Evolutionary conservation across 116 monocot species (phyloP), one percentile per base, ranked within the genome.

Genomic region (Phalaenopsis hybrid): DNA sequence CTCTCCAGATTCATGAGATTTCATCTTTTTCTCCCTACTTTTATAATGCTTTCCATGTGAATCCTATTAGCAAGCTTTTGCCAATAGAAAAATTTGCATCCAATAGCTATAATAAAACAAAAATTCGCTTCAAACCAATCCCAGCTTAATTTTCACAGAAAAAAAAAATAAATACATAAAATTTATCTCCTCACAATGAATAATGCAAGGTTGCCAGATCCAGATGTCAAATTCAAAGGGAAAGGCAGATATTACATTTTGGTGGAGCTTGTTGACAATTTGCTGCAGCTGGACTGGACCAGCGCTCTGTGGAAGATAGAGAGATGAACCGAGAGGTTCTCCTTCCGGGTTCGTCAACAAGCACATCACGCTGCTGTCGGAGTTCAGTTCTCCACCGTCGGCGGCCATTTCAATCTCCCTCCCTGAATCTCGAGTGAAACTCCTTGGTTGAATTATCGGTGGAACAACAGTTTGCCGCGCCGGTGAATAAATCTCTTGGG

Each of bases 281-380:
- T 93, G 85, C 79, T 94, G 97, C 34, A 97, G 91, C 89, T 97
- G 97, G 5, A 81, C 84, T 0, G 97, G 97, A 0, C 97, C 94
- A 52, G 79, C 78, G 84, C 82, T 87, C 81, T 89, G 91, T 2
- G 94, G 97, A 46, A 97, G 90, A 81, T 91, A 94, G 18, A 97
- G 79, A 3, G 89, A 52, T 21, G 88, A 80, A n/a, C 94, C 90
- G 20, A 97, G 93, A 34, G 89, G 89, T 51, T 88, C 85, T 20
- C 93, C 97, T 72, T 97, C 97, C 0, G 93, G 89, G 79, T 92
- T 85, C 5, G 90, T 85, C 9, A 97, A 78, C 65, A 86, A 90
- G 79, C 97, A 97, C 85, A 92, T 89, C 41, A 96, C 92, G 31
- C 80, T 84, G 76, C 76, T 84, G 55, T 73, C 81, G 78, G 46